These are phyloP conservation scores for Boletus rubescentipes DNA, from an alignment of 768 basidiomycete species.

Conservation along the genomic window DNA sequence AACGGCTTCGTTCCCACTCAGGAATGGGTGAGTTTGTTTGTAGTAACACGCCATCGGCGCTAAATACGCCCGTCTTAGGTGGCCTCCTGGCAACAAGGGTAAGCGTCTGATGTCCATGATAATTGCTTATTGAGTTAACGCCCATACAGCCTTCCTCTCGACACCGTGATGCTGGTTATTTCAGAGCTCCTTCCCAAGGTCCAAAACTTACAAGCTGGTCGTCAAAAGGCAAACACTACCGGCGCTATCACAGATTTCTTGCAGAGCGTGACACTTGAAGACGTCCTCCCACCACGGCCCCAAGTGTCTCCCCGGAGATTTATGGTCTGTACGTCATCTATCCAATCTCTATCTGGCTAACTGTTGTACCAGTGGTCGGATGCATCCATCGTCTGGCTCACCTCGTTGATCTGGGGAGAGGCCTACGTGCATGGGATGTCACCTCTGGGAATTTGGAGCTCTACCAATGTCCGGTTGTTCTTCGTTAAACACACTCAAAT, in stretches of 20 bases:
- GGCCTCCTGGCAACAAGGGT: conserved; percentile 97
- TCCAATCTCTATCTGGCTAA: not conserved
- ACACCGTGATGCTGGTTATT: conserved; percentile 82
- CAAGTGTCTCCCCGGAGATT: conserved; percentile 71
- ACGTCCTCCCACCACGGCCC: conserved; percentile 73
- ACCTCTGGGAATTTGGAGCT: conserved; percentile 86
- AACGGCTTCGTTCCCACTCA: conserved; percentile 95
- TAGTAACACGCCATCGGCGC: not conserved
- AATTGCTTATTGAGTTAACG: conserved; percentile 7
- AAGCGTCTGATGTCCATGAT: conserved; percentile 16
- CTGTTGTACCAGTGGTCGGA: conserved; percentile 74
- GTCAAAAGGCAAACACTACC: conserved; percentile 59
- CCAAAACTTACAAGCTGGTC: conserved; percentile 74
- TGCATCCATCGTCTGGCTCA: conserved; percentile 88
- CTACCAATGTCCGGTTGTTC: conserved; percentile 86
- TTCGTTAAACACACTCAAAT: conserved; percentile 82
- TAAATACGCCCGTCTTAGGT: conserved; percentile 45
- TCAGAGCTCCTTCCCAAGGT: conserved; percentile 86
- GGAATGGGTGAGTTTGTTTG: conserved; percentile 73
- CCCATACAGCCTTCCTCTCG: conserved; percentile 72
- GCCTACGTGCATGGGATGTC: conserved; percentile 89
- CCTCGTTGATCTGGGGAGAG: conserved; percentile 93
- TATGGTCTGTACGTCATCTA: conserved; percentile 47
- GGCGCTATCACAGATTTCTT: conserved; percentile 75
- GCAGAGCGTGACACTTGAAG: conserved; percentile 60